phyloP scores from a whole-genome alignment of 2,329 filamentous ascomycete species.

The Beauveria rudraprayagi region DNA sequence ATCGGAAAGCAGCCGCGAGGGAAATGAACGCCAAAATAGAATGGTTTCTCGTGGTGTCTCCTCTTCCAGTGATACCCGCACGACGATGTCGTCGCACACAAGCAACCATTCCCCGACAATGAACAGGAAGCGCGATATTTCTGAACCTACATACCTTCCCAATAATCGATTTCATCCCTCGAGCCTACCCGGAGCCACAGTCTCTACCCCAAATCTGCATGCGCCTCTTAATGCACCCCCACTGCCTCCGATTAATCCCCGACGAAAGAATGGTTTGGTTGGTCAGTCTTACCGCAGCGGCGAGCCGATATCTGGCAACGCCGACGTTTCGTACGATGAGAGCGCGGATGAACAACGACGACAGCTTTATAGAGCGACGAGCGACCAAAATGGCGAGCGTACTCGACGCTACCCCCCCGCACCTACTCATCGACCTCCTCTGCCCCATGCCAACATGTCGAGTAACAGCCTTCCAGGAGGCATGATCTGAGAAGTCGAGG shows the following conservation, averaged over 20 bases:
- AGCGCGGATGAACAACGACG: constrained; percentile 25
- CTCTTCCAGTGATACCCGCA: constrained; percentile 25
- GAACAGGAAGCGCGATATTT: constrained; percentile 38
- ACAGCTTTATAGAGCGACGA: constrained; percentile 34
- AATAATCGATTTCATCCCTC: constrained; percentile 26
- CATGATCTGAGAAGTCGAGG: constrained; percentile 31
- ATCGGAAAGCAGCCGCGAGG: constrained; percentile 45
- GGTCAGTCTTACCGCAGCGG: constrained; percentile 27
- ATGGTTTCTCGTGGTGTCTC: background rate
- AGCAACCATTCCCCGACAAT: constrained; percentile 30
- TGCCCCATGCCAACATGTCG: constrained; percentile 21
- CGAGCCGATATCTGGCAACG: constrained; percentile 21
- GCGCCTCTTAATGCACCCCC: constrained; percentile 35
- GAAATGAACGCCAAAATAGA: constrained; percentile 27
- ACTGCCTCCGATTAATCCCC: constrained; percentile 51
- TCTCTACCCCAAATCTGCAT: constrained; percentile 31
- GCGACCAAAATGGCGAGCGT: constrained; percentile 29
- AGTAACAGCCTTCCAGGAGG: constrained; percentile 31
- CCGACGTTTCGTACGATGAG: constrained; percentile 20
- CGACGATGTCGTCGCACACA: background rate
- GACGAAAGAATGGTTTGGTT: constrained; percentile 38
- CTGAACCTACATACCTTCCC: constrained; percentile 38
- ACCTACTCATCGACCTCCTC: constrained; percentile 19
- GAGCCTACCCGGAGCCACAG: constrained; percentile 25
- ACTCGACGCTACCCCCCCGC: constrained; percentile 20